Evolutionary conservation across 805 yeast genomes (phyloP).

Genomic region (Wickerhamomyces pijperi): DNA sequence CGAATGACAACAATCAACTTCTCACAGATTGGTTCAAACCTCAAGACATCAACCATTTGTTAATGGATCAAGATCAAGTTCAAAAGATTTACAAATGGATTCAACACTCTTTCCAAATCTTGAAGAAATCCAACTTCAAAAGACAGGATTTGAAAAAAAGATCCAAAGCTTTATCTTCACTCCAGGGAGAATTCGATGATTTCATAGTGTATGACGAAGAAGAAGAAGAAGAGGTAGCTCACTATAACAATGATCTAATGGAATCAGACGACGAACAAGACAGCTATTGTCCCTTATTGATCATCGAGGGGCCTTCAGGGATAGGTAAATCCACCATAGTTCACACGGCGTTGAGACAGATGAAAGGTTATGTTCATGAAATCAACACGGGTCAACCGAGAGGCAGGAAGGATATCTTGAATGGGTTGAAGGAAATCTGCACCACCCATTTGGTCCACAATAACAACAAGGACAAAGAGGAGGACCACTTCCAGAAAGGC

Average conservation of each 20-base stretch:
- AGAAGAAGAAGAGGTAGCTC: neutral
- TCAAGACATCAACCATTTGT: conserved; percentile 16
- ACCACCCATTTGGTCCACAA: conserved; percentile 71
- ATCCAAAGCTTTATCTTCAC: conserved; percentile 12
- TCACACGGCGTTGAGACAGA: conserved; percentile 50
- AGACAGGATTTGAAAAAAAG: conserved; percentile 20
- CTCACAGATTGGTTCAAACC: conserved; percentile 25
- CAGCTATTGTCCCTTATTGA: conserved; percentile 48
- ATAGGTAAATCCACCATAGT: conserved; percentile 71
- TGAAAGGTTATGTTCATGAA: conserved; percentile 70
- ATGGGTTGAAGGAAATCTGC: conserved; percentile 62
- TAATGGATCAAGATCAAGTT: conserved; percentile 17
- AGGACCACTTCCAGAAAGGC: conserved; percentile 39
- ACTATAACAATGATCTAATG: conserved; percentile 1
- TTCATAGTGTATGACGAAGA: conserved; percentile 23
- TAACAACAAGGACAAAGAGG: conserved; percentile 8
- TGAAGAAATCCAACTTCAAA: conserved; percentile 21
- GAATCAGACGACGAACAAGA: conserved; percentile 16
- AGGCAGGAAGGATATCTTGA: conserved; percentile 57
- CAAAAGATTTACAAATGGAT: conserved; percentile 21
- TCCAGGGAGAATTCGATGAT: conserved; percentile 19
- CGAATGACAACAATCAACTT: conserved; percentile 2
- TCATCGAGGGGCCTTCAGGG: conserved; percentile 62
- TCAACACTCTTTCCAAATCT: conserved; percentile 19
- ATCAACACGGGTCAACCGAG: conserved; percentile 67